A percentile compares a stretch with the other conserved stretches of the same genome.
Evolutionary conservation across 2,329 filamentous ascomycete genomes (phyloP).

Genomic region (Rugonectria rugulosa): DNA sequence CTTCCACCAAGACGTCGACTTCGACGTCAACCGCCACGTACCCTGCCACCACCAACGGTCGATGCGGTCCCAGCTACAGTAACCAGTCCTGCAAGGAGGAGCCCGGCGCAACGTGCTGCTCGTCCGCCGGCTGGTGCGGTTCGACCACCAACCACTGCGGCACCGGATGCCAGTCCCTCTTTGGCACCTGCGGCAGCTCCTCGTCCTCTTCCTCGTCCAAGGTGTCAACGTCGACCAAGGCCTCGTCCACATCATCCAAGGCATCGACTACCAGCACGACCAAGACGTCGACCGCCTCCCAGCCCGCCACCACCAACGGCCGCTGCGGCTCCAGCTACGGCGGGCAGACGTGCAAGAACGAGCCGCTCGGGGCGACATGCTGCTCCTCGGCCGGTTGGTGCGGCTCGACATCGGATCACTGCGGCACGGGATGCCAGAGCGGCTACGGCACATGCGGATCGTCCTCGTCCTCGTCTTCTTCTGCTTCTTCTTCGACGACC

Average conservation of each 20-base stretch:
- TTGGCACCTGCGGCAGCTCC: slow-evolving; percentile 34
- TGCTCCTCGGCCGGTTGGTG: slow-evolving; percentile 43
- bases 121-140: slow-evolving; percentile 47
- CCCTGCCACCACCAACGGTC: slow-evolving; percentile 29
- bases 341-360: slow-evolving; percentile 29
- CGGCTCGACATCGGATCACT: slow-evolving; percentile 50
- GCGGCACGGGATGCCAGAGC: slow-evolving; percentile 49
- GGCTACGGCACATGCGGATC: slow-evolving; percentile 39
- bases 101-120: slow-evolving; percentile 40
- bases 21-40: neutral
- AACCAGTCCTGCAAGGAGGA: slow-evolving; percentile 34
- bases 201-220: neutral
- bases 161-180: slow-evolving; percentile 46
- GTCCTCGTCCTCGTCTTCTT: slow-evolving; percentile 19
- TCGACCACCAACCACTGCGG: slow-evolving; percentile 49
- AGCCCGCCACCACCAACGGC: slow-evolving; percentile 31
- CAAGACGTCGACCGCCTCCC: slow-evolving; percentile 24
- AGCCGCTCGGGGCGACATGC: slow-evolving; percentile 29
- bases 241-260: slow-evolving; percentile 4
- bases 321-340: slow-evolving; percentile 35
- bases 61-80: slow-evolving; percentile 38
- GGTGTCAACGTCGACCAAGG: slow-evolving; percentile 6
- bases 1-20: slow-evolving; percentile 7
- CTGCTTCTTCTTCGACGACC: neutral
- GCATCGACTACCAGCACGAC: slow-evolving; percentile 20